A percentile compares a stretch with the other conserved stretches of the same genome.
Evolutionary conservation across 2,329 filamentous ascomycete species (phyloP).

Genomic region (Penicillium frequentans): DNA sequence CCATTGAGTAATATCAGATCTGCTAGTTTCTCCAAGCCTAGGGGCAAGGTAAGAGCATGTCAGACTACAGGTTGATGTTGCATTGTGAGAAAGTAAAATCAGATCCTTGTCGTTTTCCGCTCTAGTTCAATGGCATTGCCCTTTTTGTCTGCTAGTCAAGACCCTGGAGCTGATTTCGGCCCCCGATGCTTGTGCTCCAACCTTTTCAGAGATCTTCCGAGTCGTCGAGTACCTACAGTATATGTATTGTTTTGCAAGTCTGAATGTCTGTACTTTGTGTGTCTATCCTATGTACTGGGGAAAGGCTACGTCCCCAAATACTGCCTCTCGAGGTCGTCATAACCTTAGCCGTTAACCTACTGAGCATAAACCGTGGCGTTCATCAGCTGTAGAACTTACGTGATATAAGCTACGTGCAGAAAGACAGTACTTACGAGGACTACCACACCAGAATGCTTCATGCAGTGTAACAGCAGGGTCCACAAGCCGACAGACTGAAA

Average conservation of each 20-base stretch:
- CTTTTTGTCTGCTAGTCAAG: not conserved
- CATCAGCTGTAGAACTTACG: not conserved
- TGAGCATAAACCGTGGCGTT: not conserved
- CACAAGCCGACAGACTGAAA: not conserved
- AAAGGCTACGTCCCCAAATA: not conserved
- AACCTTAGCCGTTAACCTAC: not conserved
- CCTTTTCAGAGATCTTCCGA: not conserved
- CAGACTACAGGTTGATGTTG: not conserved
- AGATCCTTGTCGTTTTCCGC: not conserved
- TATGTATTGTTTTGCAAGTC: too few species aligned
- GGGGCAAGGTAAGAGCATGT: not conserved
- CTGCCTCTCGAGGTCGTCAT: not conserved
- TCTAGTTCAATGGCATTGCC: too few species aligned
- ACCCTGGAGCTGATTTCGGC: not conserved
- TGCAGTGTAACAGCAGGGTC: not conserved
- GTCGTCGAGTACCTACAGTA: too few species aligned
- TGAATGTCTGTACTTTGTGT: not conserved
- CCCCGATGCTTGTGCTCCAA: not conserved
- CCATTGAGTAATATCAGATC: not conserved
- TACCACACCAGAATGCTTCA: not conserved
- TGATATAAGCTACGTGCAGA: not conserved
- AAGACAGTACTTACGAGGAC: not conserved
- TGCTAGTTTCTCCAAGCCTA: not conserved
- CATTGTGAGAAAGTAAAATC: not conserved
- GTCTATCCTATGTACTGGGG: not conserved